Evolutionary conservation across 345 rosid species (phyloP).

Genomic region (Eucalyptus fibrosa): DNA sequence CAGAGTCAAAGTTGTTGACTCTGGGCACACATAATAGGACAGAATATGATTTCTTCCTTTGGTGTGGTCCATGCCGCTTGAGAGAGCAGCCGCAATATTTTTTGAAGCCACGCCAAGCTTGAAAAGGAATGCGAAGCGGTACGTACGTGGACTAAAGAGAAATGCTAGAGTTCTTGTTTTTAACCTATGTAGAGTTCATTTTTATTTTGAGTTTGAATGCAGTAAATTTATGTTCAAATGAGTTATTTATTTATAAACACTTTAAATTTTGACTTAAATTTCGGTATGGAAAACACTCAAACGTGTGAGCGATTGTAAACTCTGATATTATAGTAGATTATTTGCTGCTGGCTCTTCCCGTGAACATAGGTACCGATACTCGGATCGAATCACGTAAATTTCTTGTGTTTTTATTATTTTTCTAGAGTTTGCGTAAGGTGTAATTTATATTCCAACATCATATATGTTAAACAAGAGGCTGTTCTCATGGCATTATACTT

Average conservation of each 20-base stretch:
- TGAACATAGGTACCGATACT: accelerated
- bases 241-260: accelerated
- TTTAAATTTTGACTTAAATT: accelerated
- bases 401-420: accelerated
- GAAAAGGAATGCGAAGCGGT: no score
- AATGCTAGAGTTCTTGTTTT: accelerated
- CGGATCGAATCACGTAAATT: accelerated
- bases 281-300: accelerated
- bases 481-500: not conserved
- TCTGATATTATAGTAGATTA: no score
- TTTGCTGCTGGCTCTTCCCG: accelerated
- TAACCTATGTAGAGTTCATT: accelerated
- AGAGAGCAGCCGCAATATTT: no score
- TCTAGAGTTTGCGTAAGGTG: no score
- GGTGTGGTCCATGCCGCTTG: no score
- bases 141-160: no score
- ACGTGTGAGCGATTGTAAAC: accelerated
- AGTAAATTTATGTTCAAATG: accelerated
- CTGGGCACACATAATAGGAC: no score
- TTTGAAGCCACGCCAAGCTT: no score
- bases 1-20: no score
- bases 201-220: accelerated
- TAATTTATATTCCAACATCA: no score
- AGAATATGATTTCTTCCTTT: no score
- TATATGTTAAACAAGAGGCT: not conserved